These are phyloP conservation scores for Physcomitrium patens DNA, from an alignment of 225 moss, liverwort and hornwort genomes.

Conservation along the genomic window DNA sequence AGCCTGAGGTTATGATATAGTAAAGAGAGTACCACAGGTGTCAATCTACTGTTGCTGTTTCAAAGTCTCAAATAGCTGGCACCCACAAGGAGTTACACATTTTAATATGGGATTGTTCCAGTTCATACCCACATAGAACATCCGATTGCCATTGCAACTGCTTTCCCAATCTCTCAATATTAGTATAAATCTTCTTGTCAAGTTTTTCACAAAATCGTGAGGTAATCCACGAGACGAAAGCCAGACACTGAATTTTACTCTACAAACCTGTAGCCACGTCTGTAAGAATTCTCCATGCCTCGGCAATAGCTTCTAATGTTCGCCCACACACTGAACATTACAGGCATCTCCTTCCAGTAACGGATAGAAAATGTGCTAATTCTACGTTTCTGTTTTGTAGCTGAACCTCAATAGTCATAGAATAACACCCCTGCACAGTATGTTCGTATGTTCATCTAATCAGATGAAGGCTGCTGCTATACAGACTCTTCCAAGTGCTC, in stretches of 20 bases:
- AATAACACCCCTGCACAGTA: slow-evolving; percentile 17
- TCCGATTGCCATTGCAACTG: no score
- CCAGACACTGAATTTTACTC: background rate
- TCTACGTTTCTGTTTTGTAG: background rate
- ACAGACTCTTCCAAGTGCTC: slow-evolving; percentile 5
- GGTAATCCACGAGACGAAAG: no score
- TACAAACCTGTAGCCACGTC: background rate
- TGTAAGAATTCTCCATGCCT: background rate
- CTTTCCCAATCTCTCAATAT: no score
- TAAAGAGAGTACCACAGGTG: no score
- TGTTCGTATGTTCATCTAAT: slow-evolving; percentile 11
- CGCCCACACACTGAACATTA: background rate
- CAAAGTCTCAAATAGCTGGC: no score
- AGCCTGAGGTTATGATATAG: no score
- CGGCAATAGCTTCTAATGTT: background rate
- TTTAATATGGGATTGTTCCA: no score
- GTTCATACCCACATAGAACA: no score
- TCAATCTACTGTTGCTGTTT: no score
- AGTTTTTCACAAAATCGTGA: no score
- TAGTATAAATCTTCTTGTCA: no score
- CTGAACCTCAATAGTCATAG: background rate
- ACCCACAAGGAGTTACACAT: no score
- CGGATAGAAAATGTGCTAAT: background rate
- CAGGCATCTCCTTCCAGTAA: background rate
- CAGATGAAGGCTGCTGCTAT: slow-evolving; percentile 6